These are phyloP conservation scores for Encephalitozoon intestinalis DNA, from an alignment of 371 early-diverging fungal genomes.

Conservation along the genomic window DNA sequence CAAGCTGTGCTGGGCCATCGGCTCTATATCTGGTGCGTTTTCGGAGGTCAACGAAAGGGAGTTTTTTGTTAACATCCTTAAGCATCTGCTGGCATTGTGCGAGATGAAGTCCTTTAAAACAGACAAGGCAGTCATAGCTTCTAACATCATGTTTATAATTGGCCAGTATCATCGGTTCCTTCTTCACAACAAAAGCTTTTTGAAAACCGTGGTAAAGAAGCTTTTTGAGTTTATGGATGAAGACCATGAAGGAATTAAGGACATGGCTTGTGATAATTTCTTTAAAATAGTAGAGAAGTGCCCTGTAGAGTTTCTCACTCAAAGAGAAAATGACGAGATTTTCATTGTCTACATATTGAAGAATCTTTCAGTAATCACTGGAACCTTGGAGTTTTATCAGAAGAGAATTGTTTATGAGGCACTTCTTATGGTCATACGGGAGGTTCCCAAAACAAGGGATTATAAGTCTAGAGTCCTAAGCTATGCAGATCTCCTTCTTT, in stretches of 20 bases:
- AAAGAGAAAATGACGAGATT: slow-evolving; percentile 9
- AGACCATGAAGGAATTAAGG: slow-evolving; percentile 94
- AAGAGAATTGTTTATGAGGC: slow-evolving; percentile 50
- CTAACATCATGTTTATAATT: slow-evolving; percentile 98
- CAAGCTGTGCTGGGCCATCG: slow-evolving; percentile 95
- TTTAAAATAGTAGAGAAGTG: slow-evolving; percentile 92
- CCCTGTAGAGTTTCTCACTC: slow-evolving; percentile 71
- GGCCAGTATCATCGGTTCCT: slow-evolving; percentile 96
- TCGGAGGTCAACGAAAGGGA: slow-evolving; percentile 82
- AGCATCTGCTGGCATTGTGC: slow-evolving; percentile 79
- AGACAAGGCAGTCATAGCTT: slow-evolving; percentile 96
- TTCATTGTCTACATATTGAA: slow-evolving; percentile 35
- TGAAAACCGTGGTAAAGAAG: slow-evolving; percentile 98
- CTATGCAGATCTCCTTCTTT: slow-evolving; percentile 10
- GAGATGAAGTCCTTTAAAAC: slow-evolving; percentile 88
- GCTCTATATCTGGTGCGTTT: slow-evolving; percentile 90
- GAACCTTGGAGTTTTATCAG: slow-evolving; percentile 43
- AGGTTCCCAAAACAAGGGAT: slow-evolving; percentile 15
- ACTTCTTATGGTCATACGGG: slow-evolving; percentile 33
- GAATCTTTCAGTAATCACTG: slow-evolving; percentile 27
- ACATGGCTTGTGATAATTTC: slow-evolving; percentile 99
- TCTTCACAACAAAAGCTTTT: slow-evolving; percentile 92
- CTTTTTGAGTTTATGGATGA: slow-evolving; percentile 99
- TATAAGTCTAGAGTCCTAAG: slow-evolving; percentile 11
- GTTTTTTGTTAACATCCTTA: slow-evolving; percentile 91